These are phyloP conservation scores for Coemansia sp. DNA, from an alignment of 192 early-diverging fungal genomes.

Conservation along the genomic window DNA sequence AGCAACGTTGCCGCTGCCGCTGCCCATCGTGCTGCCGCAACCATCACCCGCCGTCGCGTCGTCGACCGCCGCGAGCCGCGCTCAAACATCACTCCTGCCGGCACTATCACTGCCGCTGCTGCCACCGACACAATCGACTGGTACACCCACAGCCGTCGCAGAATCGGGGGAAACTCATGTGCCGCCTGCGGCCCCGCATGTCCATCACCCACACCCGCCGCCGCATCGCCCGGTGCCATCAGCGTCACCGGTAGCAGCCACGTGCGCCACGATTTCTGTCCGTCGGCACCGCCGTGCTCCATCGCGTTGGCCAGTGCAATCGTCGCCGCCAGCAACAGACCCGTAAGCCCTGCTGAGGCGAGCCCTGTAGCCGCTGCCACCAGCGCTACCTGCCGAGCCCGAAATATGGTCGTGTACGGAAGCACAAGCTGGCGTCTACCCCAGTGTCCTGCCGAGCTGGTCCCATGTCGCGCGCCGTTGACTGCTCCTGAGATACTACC, in stretches of 20 bases:
- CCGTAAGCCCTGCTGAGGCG: slow-evolving; percentile 37
- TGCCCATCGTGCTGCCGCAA: slow-evolving; percentile 27
- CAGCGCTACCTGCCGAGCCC: slow-evolving; percentile 41
- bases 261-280: slow-evolving; percentile 35
- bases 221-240: slow-evolving; percentile 24
- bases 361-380: slow-evolving; percentile 34
- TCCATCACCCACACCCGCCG: neutral
- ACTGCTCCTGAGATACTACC: neutral
- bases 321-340: slow-evolving; percentile 26
- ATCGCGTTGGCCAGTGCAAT: slow-evolving; percentile 48
- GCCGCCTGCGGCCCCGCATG: slow-evolving; percentile 29
- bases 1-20: slow-evolving; percentile 9
- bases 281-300: slow-evolving; percentile 39
- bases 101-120: slow-evolving; percentile 28
- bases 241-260: slow-evolving; percentile 51
- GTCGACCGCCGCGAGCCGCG: slow-evolving; percentile 28
- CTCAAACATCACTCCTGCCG: slow-evolving; percentile 43
- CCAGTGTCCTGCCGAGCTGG: neutral
- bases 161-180: slow-evolving; percentile 48
- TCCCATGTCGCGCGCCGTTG: neutral
- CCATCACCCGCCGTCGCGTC: slow-evolving; percentile 18
- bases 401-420: slow-evolving; percentile 37
- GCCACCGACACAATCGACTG: slow-evolving; percentile 37
- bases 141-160: slow-evolving; percentile 50
- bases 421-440: slow-evolving; percentile 20